Evolutionary conservation across 2,329 filamentous ascomycete species (phyloP).

Genomic region (Phialophora chinensis): DNA sequence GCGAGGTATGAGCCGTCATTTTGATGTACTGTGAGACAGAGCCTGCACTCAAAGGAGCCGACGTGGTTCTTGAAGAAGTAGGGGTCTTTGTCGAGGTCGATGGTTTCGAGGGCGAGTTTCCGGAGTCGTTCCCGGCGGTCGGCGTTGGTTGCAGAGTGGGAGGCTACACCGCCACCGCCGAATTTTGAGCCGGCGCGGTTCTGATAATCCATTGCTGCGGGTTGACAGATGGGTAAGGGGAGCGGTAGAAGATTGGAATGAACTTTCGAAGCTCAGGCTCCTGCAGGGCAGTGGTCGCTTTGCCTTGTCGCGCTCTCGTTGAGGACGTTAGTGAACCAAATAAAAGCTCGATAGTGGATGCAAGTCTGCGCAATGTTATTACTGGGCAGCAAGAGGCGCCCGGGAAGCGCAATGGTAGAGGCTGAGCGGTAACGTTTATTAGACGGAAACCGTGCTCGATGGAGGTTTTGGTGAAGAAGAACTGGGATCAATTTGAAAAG

Average conservation of each 20-base stretch:
- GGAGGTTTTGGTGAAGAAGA: neutral
- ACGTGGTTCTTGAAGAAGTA: slow-evolving; percentile 99
- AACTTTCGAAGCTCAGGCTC: slow-evolving; percentile 1
- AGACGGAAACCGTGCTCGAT: neutral
- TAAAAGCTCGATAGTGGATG: neutral
- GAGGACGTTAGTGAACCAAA: neutral
- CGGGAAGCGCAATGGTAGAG: neutral
- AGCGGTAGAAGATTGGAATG: neutral
- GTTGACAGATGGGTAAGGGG: neutral
- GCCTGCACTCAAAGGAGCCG: slow-evolving; percentile 94
- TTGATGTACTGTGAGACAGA: slow-evolving; percentile 96
- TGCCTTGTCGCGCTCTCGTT: neutral
- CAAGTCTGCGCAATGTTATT: neutral
- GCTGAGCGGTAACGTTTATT: neutral
- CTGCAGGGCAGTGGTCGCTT: neutral
- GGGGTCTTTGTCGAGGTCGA: slow-evolving; percentile 98
- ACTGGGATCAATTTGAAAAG: neutral
- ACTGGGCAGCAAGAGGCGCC: neutral
- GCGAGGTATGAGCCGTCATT: slow-evolving; percentile 99
- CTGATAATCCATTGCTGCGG: slow-evolving; percentile 68
- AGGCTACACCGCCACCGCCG: slow-evolving; percentile 95
- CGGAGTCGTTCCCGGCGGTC: slow-evolving; percentile 96
- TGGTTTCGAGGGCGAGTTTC: slow-evolving; percentile 97
- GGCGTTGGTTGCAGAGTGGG: slow-evolving; percentile 89
- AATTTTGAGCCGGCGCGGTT: slow-evolving; percentile 98